Percentiles rank a stretch among this genome's conserved stretches.
phyloP scores from a whole-genome alignment of 306 rosid species.

The Clitoria ternatea region DNA sequence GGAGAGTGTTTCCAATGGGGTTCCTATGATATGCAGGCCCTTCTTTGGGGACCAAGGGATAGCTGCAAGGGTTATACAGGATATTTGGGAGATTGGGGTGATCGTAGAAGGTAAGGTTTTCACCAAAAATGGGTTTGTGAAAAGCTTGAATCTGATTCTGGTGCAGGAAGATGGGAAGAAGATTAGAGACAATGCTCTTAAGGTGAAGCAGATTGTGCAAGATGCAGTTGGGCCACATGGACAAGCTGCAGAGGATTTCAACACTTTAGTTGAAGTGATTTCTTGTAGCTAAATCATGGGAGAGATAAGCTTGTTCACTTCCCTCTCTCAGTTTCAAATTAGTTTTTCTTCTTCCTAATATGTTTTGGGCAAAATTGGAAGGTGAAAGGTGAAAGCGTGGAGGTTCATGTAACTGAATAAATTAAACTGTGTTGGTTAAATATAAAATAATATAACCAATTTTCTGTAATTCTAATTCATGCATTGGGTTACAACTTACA shows the following conservation, averaged over 20 bases:
- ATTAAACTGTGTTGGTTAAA: too few relatives aligned
- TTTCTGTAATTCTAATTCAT: too few relatives aligned
- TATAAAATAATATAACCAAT: too few relatives aligned
- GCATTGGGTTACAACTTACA: too few relatives aligned
- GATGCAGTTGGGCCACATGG: neutral
- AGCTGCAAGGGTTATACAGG: neutral
- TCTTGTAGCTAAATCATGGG: neutral
- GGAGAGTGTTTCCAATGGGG: constrained; percentile 32
- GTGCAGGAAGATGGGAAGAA: neutral
- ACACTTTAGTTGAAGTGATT: neutral
- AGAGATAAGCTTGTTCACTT: too few relatives aligned
- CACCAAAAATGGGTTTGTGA: neutral
- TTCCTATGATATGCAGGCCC: constrained; percentile 43
- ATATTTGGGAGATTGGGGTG: neutral
- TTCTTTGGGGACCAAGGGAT: constrained; percentile 33
- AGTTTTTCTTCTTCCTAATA: too few relatives aligned
- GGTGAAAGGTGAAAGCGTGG: too few relatives aligned
- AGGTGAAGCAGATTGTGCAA: neutral
- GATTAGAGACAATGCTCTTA: neutral
- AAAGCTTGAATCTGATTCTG: neutral
- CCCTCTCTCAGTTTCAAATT: too few relatives aligned
- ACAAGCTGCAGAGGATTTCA: neutral
- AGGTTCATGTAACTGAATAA: too few relatives aligned
- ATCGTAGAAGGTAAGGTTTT: neutral
- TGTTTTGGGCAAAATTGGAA: too few relatives aligned